A percentile compares a stretch with the other conserved stretches of the same genome.
Conservation (phyloP, 176 grass and related monocot genomes). For the Hyparrhenia diplandra region DNA sequence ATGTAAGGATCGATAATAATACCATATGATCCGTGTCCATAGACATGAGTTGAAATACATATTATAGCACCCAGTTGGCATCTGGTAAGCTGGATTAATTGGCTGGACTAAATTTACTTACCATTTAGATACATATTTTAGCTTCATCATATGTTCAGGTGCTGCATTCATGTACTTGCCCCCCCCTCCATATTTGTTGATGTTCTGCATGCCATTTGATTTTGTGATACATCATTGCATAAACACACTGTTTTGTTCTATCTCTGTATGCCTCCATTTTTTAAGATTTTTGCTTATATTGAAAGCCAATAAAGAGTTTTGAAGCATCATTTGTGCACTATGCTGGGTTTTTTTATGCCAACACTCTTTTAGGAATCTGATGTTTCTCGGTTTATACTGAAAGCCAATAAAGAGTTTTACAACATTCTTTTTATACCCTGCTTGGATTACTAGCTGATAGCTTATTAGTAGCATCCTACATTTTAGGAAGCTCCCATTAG, state of each 20-base stretch:
- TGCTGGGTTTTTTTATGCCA: neutral
- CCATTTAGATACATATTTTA: neutral
- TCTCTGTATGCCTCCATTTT: neutral
- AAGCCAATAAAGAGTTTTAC: neutral
- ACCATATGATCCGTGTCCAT: neutral
- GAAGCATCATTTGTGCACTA: neutral
- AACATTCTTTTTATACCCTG: neutral
- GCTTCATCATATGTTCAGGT: neutral
- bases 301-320: neutral
- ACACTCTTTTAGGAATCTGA: neutral
- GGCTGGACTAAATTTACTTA: neutral
- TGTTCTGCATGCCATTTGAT: neutral
- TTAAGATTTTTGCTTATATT: neutral
- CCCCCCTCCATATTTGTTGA: neutral
- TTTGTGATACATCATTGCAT: neutral
- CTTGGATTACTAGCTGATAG: neutral
- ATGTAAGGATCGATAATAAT: neutral
- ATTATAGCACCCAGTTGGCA: neutral
- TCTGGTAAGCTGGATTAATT: neutral
- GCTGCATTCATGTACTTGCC: neutral
- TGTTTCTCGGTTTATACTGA: neutral
- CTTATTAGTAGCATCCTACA: neutral
- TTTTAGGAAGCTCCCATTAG: neutral
- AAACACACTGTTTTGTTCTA: neutral
- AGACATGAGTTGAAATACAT: neutral